Base-by-base conservation (phyloP, 2,329 filamentous ascomycete genomes). In the Apiospora hydei region DNA sequence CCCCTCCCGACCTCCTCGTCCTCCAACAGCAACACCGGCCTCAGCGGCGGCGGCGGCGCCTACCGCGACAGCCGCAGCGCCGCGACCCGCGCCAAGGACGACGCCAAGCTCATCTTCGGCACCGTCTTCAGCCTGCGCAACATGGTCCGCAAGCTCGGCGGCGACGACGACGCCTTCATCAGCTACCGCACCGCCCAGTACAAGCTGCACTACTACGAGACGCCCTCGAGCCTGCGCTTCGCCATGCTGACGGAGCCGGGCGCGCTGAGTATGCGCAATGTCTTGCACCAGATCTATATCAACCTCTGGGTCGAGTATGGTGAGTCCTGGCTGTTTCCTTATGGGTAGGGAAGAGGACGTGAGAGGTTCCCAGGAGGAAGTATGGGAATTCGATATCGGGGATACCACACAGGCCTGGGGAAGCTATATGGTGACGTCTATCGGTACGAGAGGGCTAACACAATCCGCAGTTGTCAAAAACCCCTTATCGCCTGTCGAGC, bases 201-300 rank as follows among this genome's bases (percentile, higher is more conserved):
- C 88, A 98, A 98, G 85, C 89, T 99, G 78, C 96, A 99, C 85
- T 99, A 97, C 86, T 99, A 98, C 88, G 96, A 99, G 87, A 98
- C 96, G 16, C 95, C 95, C 0, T 96, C 95, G 70, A 97, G 94
- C 82, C 91, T 97, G 83, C 97, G 98, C 80, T 97, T 98, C 80
- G 95, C 98, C 80, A 94, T 99, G 92, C 88, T 98, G 80, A 98
- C 96, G 34, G 96, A 98, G 84, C 94, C 93, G 49, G 93, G 91
- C 76, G 93, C 94, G 72, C 89, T 93, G 76, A 98, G 95, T 83
- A 96, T 99, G 90, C 90, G 95, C 64, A 94, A 97, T 77, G 96
- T 97, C 30, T 84, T 99, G 79, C 95, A 99, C 81, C 96, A 99
- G 87, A 98, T 99, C 74, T 99, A 98, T 83, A 97, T 98, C 72